Evolutionary conservation across 345 rosid species (phyloP), one percentile per base, ranked within the genome.

Genomic region (Geranium rotundifolium): DNA sequence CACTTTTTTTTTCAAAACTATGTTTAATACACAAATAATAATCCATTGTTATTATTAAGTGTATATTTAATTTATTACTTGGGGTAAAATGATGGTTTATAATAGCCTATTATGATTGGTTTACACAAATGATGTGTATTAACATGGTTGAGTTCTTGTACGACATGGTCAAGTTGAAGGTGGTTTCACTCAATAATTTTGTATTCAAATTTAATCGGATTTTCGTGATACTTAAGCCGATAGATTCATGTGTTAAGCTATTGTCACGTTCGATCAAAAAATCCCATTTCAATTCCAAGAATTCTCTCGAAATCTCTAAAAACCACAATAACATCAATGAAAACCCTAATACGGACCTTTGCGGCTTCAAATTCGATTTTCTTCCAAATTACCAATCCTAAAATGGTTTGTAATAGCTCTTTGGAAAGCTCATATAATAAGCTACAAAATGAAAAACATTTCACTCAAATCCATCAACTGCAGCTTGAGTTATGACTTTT

Each of bases 301-400:
- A 80, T 72, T 74, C 59, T 62, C 30, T 55, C 15, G 37, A 66
- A 72, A 63, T 66, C 2, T 14, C 58, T 39, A 9, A 13, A 29
- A 75, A 80, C 63, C 63, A 12, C 74, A 78, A 65, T 66, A 81
- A 83, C 74, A 83, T 84, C 87, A 65, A 56, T 59, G 15, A 13
- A 82, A 82, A 85, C 77, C 79, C 72, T 68, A 69, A 29, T 72
- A 58, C 74, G 55, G 87, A 89, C 89, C 91, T 73, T 76, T 73
- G 64, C 55, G n/a, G 78, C 63, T 77, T 89, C 70, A 29, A 54
- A 72, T 13, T 17, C 5, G 0, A 75, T 68, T 72, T 60, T 63
- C 75, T 83, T 82, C 56, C 58, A 29, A 19, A 17, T 2, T 1
- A 54, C 57, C 0, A 0, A 9, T 0, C 78, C 29, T 14, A 60